phyloP scores from a whole-genome alignment of 78 protist genomes.

The Creolimax fragrantissima region DNA sequence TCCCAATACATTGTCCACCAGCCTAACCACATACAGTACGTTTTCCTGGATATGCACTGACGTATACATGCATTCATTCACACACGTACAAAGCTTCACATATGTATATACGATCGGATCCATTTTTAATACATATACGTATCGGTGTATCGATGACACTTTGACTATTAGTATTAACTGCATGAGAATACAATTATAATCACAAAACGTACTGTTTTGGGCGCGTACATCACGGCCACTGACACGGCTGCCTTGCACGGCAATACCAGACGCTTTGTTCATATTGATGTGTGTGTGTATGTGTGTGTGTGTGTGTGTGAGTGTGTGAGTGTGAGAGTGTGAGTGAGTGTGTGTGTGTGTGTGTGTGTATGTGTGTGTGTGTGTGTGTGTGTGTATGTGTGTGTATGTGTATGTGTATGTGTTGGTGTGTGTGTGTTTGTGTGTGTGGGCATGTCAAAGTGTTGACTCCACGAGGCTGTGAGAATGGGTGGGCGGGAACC shows the following conservation, averaged over 20 bases:
- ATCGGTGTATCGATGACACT: not conserved
- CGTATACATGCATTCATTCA: not conserved
- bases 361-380: not conserved
- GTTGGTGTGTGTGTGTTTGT: not conserved
- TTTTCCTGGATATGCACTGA: not conserved
- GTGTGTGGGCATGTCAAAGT: not conserved
- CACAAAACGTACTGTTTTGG: conserved; percentile 36
- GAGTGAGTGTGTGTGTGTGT: not conserved
- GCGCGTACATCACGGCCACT: conserved; percentile 41
- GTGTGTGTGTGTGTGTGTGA: not conserved
- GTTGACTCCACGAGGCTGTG: not conserved
- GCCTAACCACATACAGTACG: too few relatives aligned
- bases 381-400: not conserved
- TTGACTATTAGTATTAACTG: not conserved
- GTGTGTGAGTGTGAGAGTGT: not conserved
- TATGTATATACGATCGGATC: not conserved
- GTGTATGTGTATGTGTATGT: not conserved
- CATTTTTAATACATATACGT: not conserved
- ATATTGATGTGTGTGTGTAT: not conserved
- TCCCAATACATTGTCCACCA: too few relatives aligned
- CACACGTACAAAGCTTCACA: conserved; percentile 24
- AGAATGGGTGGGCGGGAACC: too few relatives aligned
- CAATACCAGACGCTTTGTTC: not conserved
- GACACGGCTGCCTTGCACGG: conserved; percentile 16
- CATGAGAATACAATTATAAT: not conserved